Evolutionary conservation across 2,329 filamentous ascomycete species (phyloP).

Genomic region (Pseudogymnoascus sp.): DNA sequence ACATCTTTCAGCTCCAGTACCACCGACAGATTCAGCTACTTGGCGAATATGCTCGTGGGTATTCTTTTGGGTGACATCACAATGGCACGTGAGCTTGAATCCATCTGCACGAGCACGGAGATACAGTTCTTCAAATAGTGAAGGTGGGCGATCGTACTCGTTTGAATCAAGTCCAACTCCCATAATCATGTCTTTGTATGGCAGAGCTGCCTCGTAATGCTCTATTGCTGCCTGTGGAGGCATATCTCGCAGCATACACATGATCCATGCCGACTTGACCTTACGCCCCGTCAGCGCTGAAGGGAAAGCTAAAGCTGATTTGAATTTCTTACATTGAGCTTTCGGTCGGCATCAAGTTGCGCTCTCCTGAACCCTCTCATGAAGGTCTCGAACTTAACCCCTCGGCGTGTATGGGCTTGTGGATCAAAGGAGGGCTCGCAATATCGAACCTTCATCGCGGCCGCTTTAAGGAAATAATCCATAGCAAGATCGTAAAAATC

Average conservation of each 20-base stretch:
- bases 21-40: constrained; percentile 45
- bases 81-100: constrained; percentile 59
- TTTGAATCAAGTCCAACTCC: constrained; percentile 61
- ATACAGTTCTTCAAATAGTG: constrained; percentile 55
- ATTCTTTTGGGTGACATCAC: constrained; percentile 58
- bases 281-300: neutral
- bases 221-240: constrained; percentile 47
- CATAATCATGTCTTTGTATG: constrained; percentile 29
- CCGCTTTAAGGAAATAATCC: constrained; percentile 59
- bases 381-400: constrained; percentile 53
- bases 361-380: constrained; percentile 56
- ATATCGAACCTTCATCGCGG: constrained; percentile 57
- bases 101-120: constrained; percentile 42
- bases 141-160: constrained; percentile 46
- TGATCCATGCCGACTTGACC: constrained; percentile 49
- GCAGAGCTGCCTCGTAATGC: constrained; percentile 35
- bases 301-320: too few species aligned
- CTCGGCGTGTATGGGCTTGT: constrained; percentile 60
- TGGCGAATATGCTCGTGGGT: constrained; percentile 54
- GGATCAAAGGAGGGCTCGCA: constrained; percentile 75
- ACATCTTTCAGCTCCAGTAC: constrained; percentile 55
- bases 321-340: constrained; percentile 47
- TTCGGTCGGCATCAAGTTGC: constrained; percentile 47
- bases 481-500: constrained; percentile 68
- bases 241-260: constrained; percentile 65